Base-by-base conservation (phyloP, 73 alveolate genomes). In the Paramecium sonneborni region DNA sequence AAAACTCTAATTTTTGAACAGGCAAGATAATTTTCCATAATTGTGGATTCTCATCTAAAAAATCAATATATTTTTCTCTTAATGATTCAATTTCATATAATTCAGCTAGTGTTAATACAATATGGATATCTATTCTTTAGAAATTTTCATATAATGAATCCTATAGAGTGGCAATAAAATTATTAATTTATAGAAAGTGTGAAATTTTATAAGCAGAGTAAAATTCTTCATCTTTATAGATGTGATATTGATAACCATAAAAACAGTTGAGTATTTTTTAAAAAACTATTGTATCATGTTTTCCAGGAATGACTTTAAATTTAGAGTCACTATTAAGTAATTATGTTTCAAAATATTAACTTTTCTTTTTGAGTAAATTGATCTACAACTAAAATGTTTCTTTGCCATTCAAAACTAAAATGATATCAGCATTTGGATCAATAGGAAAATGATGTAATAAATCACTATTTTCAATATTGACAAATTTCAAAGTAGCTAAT, bases 241-340 rank as follows among this genome's bases (percentile, higher is more conserved):
- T 62, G 84, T 62, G 84, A 62, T 62, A 62, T 46, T 62, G 46
- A 9, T 26, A 62, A 30, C 84, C 84, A 32, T 62, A 62, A 32
- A 62, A 62, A n/a, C 84, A 62, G 28, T 62, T 26, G 44, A 62
- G 84, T 62, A 62, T 62, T 62, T 62, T 62, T 62, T 62, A 32
- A 62, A 62, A 62, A 12, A 62, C 84, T 2, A 32, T 21, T 14
- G 26, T 26, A 62, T 62, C 84, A 24, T 62, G 84, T 32, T 30
- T 62, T 11, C 44, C 44, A 14, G 84, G 84, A 7, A 62, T 62
- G 24, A 62, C 84, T 62, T 62, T 62, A 32, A 62, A 62, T 62
- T 62, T 62, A 3, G 84, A 62, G 28, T 62, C 84, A 26, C 48
- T 26, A 30, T 62, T 30, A 30, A 11, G 84, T 21, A 62, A 24